Conservation (phyloP, 1,284 basidiomycete species). For the Cerioporus squamosus region DNA sequence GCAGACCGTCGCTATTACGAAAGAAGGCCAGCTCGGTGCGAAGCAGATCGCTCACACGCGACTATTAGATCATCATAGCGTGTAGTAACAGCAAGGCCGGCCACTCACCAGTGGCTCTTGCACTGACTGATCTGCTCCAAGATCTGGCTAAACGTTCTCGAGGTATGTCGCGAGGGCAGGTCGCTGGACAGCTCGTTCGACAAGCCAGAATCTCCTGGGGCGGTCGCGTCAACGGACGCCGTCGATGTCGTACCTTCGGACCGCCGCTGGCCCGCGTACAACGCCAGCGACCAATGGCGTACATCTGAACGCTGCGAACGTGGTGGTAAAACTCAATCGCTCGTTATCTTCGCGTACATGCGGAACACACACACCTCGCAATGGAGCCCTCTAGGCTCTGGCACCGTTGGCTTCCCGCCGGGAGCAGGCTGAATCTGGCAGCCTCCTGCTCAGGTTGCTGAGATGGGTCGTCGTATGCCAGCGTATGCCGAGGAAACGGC, state of each 20-base stretch:
- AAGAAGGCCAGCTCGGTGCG: background rate
- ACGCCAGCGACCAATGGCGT: too few species aligned
- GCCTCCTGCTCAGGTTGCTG: background rate
- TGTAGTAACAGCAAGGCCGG: background rate
- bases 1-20: background rate
- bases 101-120: slow-evolving; percentile 6
- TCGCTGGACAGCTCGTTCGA: too few species aligned
- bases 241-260: too few species aligned
- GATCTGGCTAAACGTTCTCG: too few species aligned
- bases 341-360: slow-evolving; percentile 9
- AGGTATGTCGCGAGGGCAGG: too few species aligned
- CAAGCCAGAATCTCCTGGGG: too few species aligned
- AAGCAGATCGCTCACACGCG: slow-evolving; percentile 8
- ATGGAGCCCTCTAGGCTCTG: background rate
- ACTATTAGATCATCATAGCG: slow-evolving; percentile 12
- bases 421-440: background rate
- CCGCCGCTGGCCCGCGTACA: too few species aligned
- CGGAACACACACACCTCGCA: slow-evolving; percentile 16
- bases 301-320: background rate
- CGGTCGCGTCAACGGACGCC: too few species aligned
- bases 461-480: too few species aligned
- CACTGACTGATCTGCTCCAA: too few species aligned
- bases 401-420: background rate
- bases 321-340: slow-evolving; percentile 8
- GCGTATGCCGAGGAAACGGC: background rate